These are phyloP conservation scores for Ascodesmis nigricans DNA, from an alignment of 495 filamentous ascomycete genomes.

Conservation along the genomic window DNA sequence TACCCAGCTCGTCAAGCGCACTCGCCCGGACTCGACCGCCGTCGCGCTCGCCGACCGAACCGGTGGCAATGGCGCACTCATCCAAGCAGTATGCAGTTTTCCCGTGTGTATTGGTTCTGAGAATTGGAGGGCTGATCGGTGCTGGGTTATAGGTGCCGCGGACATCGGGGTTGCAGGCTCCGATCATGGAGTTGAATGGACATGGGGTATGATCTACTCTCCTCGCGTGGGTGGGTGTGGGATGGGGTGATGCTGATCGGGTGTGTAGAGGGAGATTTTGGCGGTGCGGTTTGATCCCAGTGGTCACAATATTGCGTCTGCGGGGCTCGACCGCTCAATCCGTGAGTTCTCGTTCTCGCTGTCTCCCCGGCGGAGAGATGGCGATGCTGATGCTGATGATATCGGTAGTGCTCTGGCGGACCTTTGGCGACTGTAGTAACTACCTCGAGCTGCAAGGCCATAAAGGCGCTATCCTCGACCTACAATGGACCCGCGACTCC, in stretches of 20 bases:
- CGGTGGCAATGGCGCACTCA: slow-evolving; percentile 48
- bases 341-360: no score
- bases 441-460: slow-evolving; percentile 74
- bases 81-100: slow-evolving; percentile 68
- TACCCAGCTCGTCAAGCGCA: slow-evolving; percentile 60
- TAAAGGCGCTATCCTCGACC: slow-evolving; percentile 69
- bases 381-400: slow-evolving; percentile 14
- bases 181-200: slow-evolving; percentile 84
- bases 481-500: slow-evolving; percentile 93
- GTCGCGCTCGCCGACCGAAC: slow-evolving; percentile 41
- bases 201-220: slow-evolving; percentile 25
- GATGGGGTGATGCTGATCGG: slow-evolving; percentile 2
- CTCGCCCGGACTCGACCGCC: slow-evolving; percentile 56
- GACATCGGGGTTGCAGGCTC: slow-evolving; percentile 71
- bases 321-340: slow-evolving; percentile 84
- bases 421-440: slow-evolving; percentile 79
- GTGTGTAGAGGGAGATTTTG: slow-evolving; percentile 49
- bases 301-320: slow-evolving; percentile 75
- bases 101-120: slow-evolving; percentile 14
- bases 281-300: slow-evolving; percentile 73
- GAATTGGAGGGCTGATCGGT: slow-evolving; percentile 21
- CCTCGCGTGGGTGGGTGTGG: background rate
- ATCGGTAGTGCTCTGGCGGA: slow-evolving; percentile 64
- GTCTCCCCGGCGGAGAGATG: background rate
- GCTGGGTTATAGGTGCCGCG: slow-evolving; percentile 40